Conservation (phyloP, 306 rosid species). For the Vigna reflexopilosa region DNA sequence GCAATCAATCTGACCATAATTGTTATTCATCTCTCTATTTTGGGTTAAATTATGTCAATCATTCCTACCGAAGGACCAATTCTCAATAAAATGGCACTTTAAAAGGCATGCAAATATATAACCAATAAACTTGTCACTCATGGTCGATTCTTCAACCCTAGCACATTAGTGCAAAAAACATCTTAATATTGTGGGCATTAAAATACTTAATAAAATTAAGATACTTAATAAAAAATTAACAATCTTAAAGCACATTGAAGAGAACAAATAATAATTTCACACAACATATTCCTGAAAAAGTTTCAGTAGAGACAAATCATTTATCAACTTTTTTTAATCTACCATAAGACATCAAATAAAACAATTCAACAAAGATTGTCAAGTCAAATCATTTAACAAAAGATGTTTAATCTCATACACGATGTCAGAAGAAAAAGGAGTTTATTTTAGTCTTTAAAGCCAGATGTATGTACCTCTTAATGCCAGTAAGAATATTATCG, state of each 20-base stretch:
- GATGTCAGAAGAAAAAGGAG: slow-evolving; percentile 21
- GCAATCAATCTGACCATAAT: slow-evolving; percentile 4
- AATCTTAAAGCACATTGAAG: slow-evolving; percentile 13
- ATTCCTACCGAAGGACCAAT: neutral
- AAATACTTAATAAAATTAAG: neutral
- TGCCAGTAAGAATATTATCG: slow-evolving; percentile 50
- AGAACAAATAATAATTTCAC: neutral
- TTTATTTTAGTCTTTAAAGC: neutral
- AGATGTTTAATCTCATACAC: slow-evolving; percentile 7
- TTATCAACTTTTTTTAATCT: slow-evolving; percentile 2
- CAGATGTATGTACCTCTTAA: slow-evolving; percentile 63
- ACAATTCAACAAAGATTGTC: neutral
- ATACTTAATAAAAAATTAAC: slow-evolving; percentile 15
- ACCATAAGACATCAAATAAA: slow-evolving; percentile 11
- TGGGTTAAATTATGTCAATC: neutral
- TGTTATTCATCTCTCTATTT: neutral
- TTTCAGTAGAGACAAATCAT: neutral
- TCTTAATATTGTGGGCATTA: slow-evolving; percentile 23
- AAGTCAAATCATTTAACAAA: neutral
- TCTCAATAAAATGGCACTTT: neutral
- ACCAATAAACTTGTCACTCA: neutral
- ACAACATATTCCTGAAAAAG: slow-evolving; percentile 13
- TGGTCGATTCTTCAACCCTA: slow-evolving; percentile 14
- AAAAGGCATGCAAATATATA: slow-evolving; percentile 8
- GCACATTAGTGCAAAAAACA: slow-evolving; percentile 6